A percentile compares a stretch with the other conserved stretches of the same genome.
Evolutionary conservation across 2,329 filamentous ascomycete species (phyloP).

Genomic region (Beauveria asiatica): DNA sequence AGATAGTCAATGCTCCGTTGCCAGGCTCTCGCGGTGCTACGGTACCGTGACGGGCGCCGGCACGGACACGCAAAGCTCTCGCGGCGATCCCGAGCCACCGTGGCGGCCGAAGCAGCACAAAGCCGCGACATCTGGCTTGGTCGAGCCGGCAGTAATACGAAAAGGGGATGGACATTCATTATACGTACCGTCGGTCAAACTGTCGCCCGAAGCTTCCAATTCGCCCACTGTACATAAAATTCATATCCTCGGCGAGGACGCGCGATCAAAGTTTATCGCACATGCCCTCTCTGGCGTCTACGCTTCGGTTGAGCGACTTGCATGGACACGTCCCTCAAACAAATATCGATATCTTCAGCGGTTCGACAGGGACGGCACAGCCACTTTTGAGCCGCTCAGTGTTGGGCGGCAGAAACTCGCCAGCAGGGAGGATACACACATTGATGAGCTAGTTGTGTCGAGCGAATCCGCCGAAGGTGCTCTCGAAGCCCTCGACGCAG

Average conservation of each 20-base stretch:
- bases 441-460: slow-evolving; percentile 64
- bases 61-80: slow-evolving; percentile 14
- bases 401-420: neutral
- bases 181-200: slow-evolving; percentile 28
- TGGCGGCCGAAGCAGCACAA: slow-evolving; percentile 8
- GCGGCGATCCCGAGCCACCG: neutral
- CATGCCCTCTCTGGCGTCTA: slow-evolving; percentile 33
- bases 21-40: slow-evolving; percentile 29
- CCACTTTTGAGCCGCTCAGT: slow-evolving; percentile 12
- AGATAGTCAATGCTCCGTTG: slow-evolving; percentile 27
- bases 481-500: slow-evolving; percentile 44
- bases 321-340: slow-evolving; percentile 19
- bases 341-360: slow-evolving; percentile 25
- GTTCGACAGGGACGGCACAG: slow-evolving; percentile 12
- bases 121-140: slow-evolving; percentile 13
- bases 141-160: slow-evolving; percentile 16
- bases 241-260: slow-evolving; percentile 34
- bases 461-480: slow-evolving; percentile 48
- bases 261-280: slow-evolving; percentile 31
- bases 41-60: slow-evolving; percentile 21
- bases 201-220: slow-evolving; percentile 24
- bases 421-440: slow-evolving; percentile 37
- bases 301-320: slow-evolving; percentile 30
- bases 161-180: slow-evolving; percentile 17
- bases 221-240: slow-evolving; percentile 30